Evolutionary conservation across 2,329 filamentous ascomycete species (phyloP).

Genomic region (Zymoseptoria tritici): DNA sequence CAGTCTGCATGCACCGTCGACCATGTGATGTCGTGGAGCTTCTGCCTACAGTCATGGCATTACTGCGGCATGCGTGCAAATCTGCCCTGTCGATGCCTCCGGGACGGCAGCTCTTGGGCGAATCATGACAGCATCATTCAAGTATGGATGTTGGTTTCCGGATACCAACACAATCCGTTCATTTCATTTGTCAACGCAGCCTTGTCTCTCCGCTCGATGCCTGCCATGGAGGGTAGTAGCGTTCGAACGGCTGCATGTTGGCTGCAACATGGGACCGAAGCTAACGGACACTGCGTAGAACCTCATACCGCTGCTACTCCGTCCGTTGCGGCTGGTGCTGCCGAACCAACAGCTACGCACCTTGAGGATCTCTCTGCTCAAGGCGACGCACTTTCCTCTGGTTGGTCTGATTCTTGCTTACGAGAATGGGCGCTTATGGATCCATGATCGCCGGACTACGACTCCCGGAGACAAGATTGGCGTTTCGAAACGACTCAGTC

Average conservation of each 20-base stretch:
- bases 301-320: slow-evolving; percentile 63
- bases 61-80: slow-evolving; percentile 2
- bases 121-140: slow-evolving; percentile 11
- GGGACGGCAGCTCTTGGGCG: slow-evolving; percentile 4
- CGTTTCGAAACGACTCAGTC: slow-evolving; percentile 10
- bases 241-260: neutral
- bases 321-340: slow-evolving; percentile 63
- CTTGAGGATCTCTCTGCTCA: slow-evolving; percentile 51
- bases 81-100: neutral
- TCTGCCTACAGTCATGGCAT: neutral
- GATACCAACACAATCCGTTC: slow-evolving; percentile 6
- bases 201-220: neutral
- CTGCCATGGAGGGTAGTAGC: neutral
- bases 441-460: slow-evolving; percentile 9
- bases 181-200: neutral
- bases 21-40: slow-evolving; percentile 7
- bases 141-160: slow-evolving; percentile 16
- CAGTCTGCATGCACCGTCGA: slow-evolving; percentile 6
- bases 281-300: slow-evolving; percentile 44
- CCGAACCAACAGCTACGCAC: slow-evolving; percentile 57
- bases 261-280: neutral
- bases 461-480: slow-evolving; percentile 9
- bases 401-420: slow-evolving; percentile 63
- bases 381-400: slow-evolving; percentile 57
- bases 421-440: slow-evolving; percentile 41